Evolutionary conservation across 2,329 filamentous ascomycete species (phyloP), one percentile per base, ranked within the genome.

Genomic region (Ilyonectria sp.): DNA sequence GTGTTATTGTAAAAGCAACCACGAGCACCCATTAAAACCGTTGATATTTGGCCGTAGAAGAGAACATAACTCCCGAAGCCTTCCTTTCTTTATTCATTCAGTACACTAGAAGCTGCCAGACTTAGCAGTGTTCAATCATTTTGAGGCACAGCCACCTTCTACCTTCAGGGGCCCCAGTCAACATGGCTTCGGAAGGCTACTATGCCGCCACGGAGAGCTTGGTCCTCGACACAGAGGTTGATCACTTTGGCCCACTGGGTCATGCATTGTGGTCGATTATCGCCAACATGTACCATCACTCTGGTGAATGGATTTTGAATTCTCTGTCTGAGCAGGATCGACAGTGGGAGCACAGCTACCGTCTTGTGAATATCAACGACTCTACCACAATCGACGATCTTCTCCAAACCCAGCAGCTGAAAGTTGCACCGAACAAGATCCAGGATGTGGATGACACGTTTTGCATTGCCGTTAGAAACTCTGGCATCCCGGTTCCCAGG

Each of bases 251-350:
- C 46, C 43, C n/a, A 33, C 43, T 67, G n/a, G 57, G 65, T 13
- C 65, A 63, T 7, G 65, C 26, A 15, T 56, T 67, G 1, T 67
- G 65, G 65, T 63, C 65, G 8, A 65, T 63, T 11, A 59, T 57
- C 6, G 65, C 65, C 52, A 50, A 67, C 17, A 49, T 47, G 9
- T 60, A 60, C 43, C 52, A 60, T 26, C 62, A 65, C 50, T 49
- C 60, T 50, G 62, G 59, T 55, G 49, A 49, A 11, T 68, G 65
- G 65, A 68, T 50, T 6, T 55, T 68, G 46, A 59, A 63, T n/a
- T 65, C 61, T 17, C 47, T 68, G 19, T 13, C 37, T 5, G 65
- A 68, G 47, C 23, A 13, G 37, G 21, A 65, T 10, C 54, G 65
- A 21, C 61, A 46, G 7, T 68, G 65, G 60, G 53, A 58, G 26